These are phyloP conservation scores for Melastoma candidum DNA, from an alignment of 441 rosid species.

Conservation along the genomic window DNA sequence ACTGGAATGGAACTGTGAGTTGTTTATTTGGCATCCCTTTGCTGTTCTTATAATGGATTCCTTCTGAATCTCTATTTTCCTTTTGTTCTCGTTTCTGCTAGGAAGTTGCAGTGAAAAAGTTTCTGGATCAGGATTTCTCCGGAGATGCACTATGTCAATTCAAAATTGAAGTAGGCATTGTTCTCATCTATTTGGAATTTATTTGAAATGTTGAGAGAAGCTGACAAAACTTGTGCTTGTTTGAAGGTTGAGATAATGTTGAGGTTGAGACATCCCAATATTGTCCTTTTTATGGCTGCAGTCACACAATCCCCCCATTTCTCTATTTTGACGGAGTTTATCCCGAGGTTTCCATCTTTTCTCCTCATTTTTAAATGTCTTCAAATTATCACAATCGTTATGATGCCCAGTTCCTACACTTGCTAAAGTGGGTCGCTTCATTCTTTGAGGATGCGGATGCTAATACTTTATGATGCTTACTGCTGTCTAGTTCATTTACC, in stretches of 20 bases:
- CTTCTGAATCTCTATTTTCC: constrained; percentile 1
- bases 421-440: too few species aligned
- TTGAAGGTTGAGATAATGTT: constrained; percentile 90
- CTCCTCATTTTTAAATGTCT: background rate
- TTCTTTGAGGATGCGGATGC: too few species aligned
- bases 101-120: constrained; percentile 99
- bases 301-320: constrained; percentile 87
- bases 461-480: too few species aligned
- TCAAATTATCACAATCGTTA: constrained; percentile 3
- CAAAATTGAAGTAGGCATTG: constrained; percentile 63
- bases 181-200: constrained; percentile 9
- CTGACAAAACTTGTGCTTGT: background rate
- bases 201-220: constrained; percentile 5
- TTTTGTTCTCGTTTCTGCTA: constrained; percentile 22
- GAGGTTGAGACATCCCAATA: constrained; percentile 92
- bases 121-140: constrained; percentile 86
- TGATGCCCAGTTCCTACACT: too few species aligned
- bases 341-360: constrained; percentile 55
- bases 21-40: constrained; percentile 4
- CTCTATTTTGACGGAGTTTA: constrained; percentile 92
- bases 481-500: too few species aligned
- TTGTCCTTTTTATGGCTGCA: constrained; percentile 99
- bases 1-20: constrained; percentile 98
- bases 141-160: constrained; percentile 88
- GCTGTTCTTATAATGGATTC: too few species aligned